Evolutionary conservation across 78 protist species (phyloP), one percentile per base, ranked within the genome.

Genomic region (Pigoraptor vietnamica): DNA sequence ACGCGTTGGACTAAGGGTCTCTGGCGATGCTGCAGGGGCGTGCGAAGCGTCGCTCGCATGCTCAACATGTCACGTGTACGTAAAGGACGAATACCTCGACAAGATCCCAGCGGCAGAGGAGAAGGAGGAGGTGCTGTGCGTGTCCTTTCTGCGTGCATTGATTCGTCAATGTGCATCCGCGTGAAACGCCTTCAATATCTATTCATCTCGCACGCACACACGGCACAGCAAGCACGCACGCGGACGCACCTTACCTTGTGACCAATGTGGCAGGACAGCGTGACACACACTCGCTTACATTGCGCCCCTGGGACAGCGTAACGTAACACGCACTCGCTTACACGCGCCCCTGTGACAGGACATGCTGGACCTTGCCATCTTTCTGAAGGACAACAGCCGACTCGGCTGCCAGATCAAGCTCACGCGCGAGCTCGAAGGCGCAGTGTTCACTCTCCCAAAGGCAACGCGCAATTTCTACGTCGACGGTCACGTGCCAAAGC

Each of bases 1-100:
- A 25, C 32, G 83, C 14, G 35, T 79, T 2, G 1, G 23, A 21
- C 10, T 87, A 6, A 9, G 90, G 10, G 90, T 36, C 55, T 89
- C 39, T 89, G 90, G 90, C n/a, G 90, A 29, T 9, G 24, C 6
- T 35, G 35, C 81, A 87, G 94, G 96, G 14, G 98, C 99, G 25
- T 96, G 99, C 67, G 98, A 97, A 91, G 97, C 96, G 24, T 96
- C 98, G 25, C 92, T 96, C 23, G 99, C 99, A 24, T 97, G 99
- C 90, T 97, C 99, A 24, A 97, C 99, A 25, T 97, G 99, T 89
- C 99, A 97, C 81, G 95, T 95, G n/a, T 86, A 94, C 81, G 92
- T 96, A 23, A 92, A 94, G 37, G 83, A 88, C n/a, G 92, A 84
- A 40, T n/a, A 37, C 89, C 96, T 92, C 67, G 94, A 96, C 86